Evolutionary conservation across 768 basidiomycete genomes (phyloP), one percentile per base, ranked within the genome.

Genomic region (Leccinum broughii): DNA sequence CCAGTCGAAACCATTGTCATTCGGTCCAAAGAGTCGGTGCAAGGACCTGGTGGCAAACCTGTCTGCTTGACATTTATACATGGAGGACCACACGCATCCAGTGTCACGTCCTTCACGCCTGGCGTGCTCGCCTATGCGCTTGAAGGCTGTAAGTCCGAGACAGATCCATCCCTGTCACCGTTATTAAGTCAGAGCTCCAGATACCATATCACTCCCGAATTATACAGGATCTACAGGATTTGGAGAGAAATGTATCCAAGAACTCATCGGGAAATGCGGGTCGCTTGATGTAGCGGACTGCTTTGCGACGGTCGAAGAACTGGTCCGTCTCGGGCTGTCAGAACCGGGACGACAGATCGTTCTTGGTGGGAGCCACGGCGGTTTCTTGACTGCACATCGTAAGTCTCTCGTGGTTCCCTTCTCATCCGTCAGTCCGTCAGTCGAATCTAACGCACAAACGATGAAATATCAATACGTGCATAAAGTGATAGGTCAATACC

Each of bases 321-420:
- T 90, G 49, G 72, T 85, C 35, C 66, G 73, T 13, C 70, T 80
- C 4, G 83, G 83, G 1, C 71, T 89, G 1, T 80, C 85, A 0
- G 73, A 76, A 46, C 68, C 77, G 13, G 84, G 83, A 7, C 82
- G 81, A 62, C 80, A 84, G 54, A 77, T 88, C 32, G 68, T 89
- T 1, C 75, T 75, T 51, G 89, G 89, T 4, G 89, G 89, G 46
- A 87, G 84, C 50, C 90, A 92, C 61, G 88, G 88, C 0, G 89
- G 89, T 2, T 89, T 87, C 68, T 74, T 89, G 15, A 62, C 80
- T 1, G 82, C 78, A 0, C 86, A 88, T 65, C 72, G 85, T 87
- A 65, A 63, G 85, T 76, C 22, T 24, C 56, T 17, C 9, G 9
- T 9, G 39, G 17, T 9, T 17, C 15, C 15, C 17, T 39, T 52